Conservation (phyloP, 371 early-diverging fungal genomes). For the Parasitella parasitica region DNA sequence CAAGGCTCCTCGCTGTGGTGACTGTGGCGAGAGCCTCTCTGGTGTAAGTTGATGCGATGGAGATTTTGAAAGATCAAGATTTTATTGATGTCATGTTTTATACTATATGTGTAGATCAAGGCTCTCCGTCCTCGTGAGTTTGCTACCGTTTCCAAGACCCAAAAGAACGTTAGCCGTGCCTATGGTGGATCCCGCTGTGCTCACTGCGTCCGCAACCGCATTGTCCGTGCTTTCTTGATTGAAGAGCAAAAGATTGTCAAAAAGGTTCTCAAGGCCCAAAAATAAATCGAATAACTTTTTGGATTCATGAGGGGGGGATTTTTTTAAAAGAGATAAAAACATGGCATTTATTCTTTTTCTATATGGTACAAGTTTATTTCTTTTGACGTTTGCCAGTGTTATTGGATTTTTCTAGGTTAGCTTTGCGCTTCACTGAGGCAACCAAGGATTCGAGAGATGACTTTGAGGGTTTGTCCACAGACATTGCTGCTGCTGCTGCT, state of each 20-base stretch:
- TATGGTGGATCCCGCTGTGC: conserved; percentile 97
- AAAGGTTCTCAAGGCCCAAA: conserved; percentile 91
- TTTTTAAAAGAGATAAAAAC: not conserved
- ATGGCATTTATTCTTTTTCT: not conserved
- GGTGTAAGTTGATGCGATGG: conserved; percentile 71
- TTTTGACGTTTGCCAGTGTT: conserved; percentile 47
- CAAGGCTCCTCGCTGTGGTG: conserved; percentile 95
- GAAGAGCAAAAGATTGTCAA: conserved; percentile 99
- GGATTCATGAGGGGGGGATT: too few relatives aligned
- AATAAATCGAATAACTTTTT: conserved; percentile 9
- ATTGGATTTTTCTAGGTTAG: conserved; percentile 42
- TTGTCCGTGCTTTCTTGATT: conserved; percentile 98
- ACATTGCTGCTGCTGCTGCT: not conserved
- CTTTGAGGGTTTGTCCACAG: conserved; percentile 15
- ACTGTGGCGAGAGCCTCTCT: conserved; percentile 88
- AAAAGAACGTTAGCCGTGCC: conserved; percentile 94
- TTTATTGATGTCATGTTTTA: not conserved
- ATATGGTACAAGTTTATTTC: conserved; percentile 11
- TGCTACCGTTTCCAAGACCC: conserved; percentile 86
- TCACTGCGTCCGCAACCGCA: conserved; percentile 91
- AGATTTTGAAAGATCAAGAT: too few relatives aligned
- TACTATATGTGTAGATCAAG: conserved; percentile 70
- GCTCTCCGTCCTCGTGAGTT: conserved; percentile 92
- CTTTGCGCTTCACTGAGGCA: conserved; percentile 62
- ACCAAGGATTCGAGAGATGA: conserved; percentile 52